Conservation (phyloP, 2,329 filamentous ascomycete genomes). For the Xylariaceae sp. region DNA sequence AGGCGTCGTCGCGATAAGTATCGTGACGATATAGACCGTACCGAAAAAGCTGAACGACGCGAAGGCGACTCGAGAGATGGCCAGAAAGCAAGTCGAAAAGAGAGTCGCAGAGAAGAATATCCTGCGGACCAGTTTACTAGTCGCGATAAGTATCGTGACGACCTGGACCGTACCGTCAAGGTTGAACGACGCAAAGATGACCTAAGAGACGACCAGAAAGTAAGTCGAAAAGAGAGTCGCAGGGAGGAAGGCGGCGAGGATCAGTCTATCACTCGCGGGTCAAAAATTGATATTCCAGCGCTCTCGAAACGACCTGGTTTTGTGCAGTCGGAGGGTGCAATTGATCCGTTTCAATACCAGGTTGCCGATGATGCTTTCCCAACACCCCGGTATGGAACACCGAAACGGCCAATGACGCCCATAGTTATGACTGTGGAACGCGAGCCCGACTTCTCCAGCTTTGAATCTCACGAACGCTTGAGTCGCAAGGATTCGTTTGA, state of each 20-base stretch:
- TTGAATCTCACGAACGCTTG: constrained; percentile 44
- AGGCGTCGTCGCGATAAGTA: constrained; percentile 35
- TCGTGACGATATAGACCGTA: constrained; percentile 41
- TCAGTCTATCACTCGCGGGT: constrained; percentile 25
- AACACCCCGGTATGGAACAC: constrained; percentile 50
- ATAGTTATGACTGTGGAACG: constrained; percentile 60
- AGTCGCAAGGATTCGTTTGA: constrained; percentile 61
- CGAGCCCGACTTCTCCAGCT: constrained; percentile 56
- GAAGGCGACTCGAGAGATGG: constrained; percentile 27
- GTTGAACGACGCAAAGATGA: constrained; percentile 33
- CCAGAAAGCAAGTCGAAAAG: constrained; percentile 38
- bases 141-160: constrained; percentile 35
- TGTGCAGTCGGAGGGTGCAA: constrained; percentile 39
- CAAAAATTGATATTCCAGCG: constrained; percentile 39
- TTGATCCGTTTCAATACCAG: constrained; percentile 67
- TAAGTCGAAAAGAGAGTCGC: constrained; percentile 42
- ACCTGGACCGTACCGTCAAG: constrained; percentile 40
- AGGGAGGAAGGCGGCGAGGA: constrained; percentile 29
- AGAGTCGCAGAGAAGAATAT: constrained; percentile 33
- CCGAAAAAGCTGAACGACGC: constrained; percentile 35
- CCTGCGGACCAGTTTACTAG: constrained; percentile 27
- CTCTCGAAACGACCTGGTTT: constrained; percentile 35
- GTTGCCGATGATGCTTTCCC: constrained; percentile 60
- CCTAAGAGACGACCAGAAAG: constrained; percentile 25
- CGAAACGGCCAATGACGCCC: constrained; percentile 54